These are phyloP conservation scores for Pluteus cervinus DNA, from an alignment of 768 basidiomycete genomes.

Conservation along the genomic window DNA sequence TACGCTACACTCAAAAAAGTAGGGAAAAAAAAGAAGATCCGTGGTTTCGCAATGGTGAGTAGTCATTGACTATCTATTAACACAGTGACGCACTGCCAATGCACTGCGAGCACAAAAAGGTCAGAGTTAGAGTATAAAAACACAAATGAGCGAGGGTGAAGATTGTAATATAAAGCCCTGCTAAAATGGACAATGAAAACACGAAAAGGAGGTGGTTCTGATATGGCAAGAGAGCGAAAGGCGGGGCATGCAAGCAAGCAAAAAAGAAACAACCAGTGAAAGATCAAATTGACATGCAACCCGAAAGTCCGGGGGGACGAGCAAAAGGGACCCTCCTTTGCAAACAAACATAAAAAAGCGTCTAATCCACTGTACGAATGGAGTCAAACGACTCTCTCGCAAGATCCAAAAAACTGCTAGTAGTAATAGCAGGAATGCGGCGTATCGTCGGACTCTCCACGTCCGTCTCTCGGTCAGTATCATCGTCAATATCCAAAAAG, in stretches of 20 bases:
- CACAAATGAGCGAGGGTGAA: no score
- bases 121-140: no score
- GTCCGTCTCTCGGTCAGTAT: slow-evolving; percentile 29
- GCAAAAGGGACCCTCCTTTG: slow-evolving; percentile 10
- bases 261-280: not conserved
- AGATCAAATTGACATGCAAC: slow-evolving; percentile 3
- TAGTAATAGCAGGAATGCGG: no score
- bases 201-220: no score
- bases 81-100: no score
- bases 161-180: no score
- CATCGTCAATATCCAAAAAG: slow-evolving; percentile 64
- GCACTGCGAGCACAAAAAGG: no score
- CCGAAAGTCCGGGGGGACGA: slow-evolving; percentile 6
- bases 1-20: no score
- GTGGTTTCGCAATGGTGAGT: no score
- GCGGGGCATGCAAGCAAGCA: not conserved
- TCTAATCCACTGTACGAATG: slow-evolving; percentile 4
- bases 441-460: slow-evolving; percentile 13
- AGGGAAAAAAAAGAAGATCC: no score
- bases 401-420: slow-evolving; percentile 46
- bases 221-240: not conserved
- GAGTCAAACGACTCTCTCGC: slow-evolving; percentile 49
- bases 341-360: slow-evolving; percentile 17
- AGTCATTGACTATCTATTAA: no score
- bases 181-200: no score